Evolutionary conservation across 2,329 filamentous ascomycete species (phyloP).

Genomic region (Dryadomyces quercivorus): DNA sequence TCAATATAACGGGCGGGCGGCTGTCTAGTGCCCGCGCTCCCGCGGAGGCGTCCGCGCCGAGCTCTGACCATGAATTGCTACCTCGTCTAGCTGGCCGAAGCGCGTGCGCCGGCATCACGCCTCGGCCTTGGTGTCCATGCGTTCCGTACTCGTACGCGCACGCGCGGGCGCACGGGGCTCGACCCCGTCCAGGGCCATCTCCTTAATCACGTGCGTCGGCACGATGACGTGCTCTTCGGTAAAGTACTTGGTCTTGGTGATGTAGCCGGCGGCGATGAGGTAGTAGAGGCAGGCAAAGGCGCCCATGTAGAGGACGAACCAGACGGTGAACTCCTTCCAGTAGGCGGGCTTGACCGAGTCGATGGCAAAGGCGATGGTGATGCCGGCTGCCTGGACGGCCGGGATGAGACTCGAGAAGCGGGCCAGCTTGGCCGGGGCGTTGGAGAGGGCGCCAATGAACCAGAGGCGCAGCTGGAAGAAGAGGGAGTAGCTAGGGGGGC

Average conservation of each 20-base stretch:
- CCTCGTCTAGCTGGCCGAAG: no score
- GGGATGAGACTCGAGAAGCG: background rate
- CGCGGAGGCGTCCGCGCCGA: no score
- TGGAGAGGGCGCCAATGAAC: slow-evolving; percentile 2
- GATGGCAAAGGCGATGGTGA: slow-evolving; percentile 2
- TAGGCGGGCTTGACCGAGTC: background rate
- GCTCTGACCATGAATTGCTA: no score
- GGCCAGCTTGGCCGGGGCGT: slow-evolving; percentile 1
- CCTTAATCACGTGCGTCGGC: background rate
- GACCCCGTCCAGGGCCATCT: background rate
- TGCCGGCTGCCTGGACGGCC: background rate
- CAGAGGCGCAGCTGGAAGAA: slow-evolving; percentile 1
- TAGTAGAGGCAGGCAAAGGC: slow-evolving; percentile 1
- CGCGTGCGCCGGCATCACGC: no score
- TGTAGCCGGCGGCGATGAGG: background rate
- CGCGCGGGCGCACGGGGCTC: no score
- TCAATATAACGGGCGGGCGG: no score
- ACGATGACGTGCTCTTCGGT: background rate
- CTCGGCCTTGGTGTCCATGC: no score
- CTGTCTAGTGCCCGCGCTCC: no score
- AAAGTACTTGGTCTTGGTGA: background rate
- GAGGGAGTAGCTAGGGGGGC: background rate
- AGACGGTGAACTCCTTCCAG: slow-evolving; percentile 2
- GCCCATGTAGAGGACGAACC: slow-evolving; percentile 11
- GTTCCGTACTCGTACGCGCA: no score